Percentiles rank a stretch among this genome's conserved stretches.
These are phyloP conservation scores for Hibiscus syriacus DNA, from an alignment of 345 rosid genomes.

Conservation along the genomic window DNA sequence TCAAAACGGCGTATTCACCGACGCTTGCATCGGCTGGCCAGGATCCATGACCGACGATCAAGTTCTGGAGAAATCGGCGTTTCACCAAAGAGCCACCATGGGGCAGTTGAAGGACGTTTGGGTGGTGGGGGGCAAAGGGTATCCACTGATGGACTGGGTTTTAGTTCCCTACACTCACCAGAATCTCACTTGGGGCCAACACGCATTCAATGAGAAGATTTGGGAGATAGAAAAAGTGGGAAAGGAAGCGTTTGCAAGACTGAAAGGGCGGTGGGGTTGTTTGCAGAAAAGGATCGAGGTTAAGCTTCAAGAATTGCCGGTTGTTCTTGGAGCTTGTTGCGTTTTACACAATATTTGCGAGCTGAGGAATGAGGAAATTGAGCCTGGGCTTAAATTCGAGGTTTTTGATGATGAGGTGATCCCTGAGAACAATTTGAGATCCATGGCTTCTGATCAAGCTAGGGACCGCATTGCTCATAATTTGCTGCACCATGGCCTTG, in stretches of 20 bases:
- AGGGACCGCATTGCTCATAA: constrained; percentile 49
- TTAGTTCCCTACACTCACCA: constrained; percentile 41
- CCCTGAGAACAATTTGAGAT: constrained; percentile 17
- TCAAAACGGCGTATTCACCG: constrained; percentile 35
- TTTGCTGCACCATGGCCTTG: constrained; percentile 38
- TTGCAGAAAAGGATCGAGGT: constrained; percentile 41
- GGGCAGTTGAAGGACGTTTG: constrained; percentile 31
- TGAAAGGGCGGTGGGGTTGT: constrained; percentile 46
- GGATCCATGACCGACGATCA: constrained; percentile 51
- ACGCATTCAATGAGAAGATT: constrained; percentile 24
- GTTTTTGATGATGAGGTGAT: constrained; percentile 32
- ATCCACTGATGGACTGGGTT: constrained; percentile 43
- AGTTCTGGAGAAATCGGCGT: constrained; percentile 36
- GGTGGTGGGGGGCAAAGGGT: constrained; percentile 33
- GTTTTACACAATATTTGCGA: constrained; percentile 50
- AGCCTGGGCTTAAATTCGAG: constrained; percentile 22
- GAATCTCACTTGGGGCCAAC: constrained; percentile 48
- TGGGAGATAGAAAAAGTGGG: constrained; percentile 20
- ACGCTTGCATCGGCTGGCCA: constrained; percentile 51
- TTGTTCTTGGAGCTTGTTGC: constrained; percentile 48
- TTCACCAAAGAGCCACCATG: constrained; percentile 24
- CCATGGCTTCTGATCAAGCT: constrained; percentile 24
- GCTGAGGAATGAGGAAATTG: constrained; percentile 35
- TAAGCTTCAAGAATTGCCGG: constrained; percentile 47
- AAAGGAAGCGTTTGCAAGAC: constrained; percentile 32